Conservation (phyloP, 345 rosid genomes). For the Zanthoxylum bungeanum region DNA sequence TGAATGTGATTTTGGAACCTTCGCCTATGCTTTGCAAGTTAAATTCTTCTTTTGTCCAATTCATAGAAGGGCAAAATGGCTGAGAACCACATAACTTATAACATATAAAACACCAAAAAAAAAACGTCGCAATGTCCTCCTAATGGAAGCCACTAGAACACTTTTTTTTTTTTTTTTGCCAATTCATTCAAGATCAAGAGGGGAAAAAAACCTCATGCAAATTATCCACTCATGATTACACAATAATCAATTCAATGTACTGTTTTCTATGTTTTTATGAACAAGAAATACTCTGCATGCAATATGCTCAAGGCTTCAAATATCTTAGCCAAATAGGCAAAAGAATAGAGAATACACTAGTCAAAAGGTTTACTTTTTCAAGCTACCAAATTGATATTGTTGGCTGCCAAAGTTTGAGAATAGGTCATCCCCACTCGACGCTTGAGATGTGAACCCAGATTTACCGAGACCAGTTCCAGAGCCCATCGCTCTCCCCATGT, state of each 20-base stretch:
- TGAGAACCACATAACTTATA: no score
- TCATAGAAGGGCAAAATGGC: no score
- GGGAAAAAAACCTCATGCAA: no score
- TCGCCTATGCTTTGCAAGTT: no score
- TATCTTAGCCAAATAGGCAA: conserved; percentile 10
- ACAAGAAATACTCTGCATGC: conserved; percentile 15
- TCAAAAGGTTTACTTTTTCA: conserved; percentile 45
- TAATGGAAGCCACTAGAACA: no score
- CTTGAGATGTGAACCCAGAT: conserved; percentile 48
- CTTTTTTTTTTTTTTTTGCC: no score
- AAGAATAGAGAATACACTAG: conserved; percentile 7
- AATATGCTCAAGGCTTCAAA: not conserved
- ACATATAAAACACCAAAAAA: no score
- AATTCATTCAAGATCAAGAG: no score
- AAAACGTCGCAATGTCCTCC: no score
- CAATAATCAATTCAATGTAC: conserved; percentile 2
- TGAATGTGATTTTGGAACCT: no score
- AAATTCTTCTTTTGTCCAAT: no score
- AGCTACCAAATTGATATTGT: conserved; percentile 57
- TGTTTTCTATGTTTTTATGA: conserved; percentile 2
- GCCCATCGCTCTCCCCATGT: conserved; percentile 95
- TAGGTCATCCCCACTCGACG: conserved; percentile 48
- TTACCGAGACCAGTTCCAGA: conserved; percentile 72
- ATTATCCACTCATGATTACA: not conserved
- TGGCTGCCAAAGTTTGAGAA: conserved; percentile 67